These are phyloP conservation scores for Lentithecium fluviatile DNA, from an alignment of 495 filamentous ascomycete genomes.

Conservation along the genomic window DNA sequence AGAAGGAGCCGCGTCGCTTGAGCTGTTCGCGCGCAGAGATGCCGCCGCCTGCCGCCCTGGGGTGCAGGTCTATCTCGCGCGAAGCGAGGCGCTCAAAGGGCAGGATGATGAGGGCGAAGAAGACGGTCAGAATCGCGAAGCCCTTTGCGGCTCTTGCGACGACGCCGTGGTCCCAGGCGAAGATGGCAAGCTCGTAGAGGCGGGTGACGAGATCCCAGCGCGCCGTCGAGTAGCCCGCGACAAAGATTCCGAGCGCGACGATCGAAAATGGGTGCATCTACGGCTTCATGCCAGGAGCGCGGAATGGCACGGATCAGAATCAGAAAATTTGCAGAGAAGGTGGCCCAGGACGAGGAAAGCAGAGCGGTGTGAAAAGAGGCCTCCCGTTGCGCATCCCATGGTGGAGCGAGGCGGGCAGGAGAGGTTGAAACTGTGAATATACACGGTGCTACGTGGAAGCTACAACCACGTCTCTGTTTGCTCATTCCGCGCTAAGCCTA, in stretches of 20 bases:
- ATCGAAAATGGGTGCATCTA: slow-evolving; percentile 92
- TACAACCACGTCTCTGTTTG: too few relatives aligned
- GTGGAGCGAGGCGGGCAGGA: too few relatives aligned
- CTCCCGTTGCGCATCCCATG: too few relatives aligned
- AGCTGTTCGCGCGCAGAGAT: slow-evolving; percentile 96
- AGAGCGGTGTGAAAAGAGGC: too few relatives aligned
- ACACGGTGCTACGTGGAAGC: too few relatives aligned
- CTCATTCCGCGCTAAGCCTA: too few relatives aligned
- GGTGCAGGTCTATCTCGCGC: slow-evolving; percentile 72
- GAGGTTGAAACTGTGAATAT: too few relatives aligned
- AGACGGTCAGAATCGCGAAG: slow-evolving; percentile 68
- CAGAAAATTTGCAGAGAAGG: too few relatives aligned
- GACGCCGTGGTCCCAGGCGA: slow-evolving; percentile 98
- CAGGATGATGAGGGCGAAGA: slow-evolving; percentile 73
- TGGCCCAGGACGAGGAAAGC: too few relatives aligned
- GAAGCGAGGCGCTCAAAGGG: slow-evolving; percentile 72
- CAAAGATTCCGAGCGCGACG: slow-evolving; percentile 92
- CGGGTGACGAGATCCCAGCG: slow-evolving; percentile 96
- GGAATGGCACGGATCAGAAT: not conserved
- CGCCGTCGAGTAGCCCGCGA: slow-evolving; percentile 98
- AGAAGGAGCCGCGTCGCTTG: slow-evolving; percentile 92
- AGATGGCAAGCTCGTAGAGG: slow-evolving; percentile 91
- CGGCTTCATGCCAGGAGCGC: slow-evolving; percentile 12
- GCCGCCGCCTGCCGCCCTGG: slow-evolving; percentile 73
- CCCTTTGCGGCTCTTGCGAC: slow-evolving; percentile 76